A percentile compares a stretch with the other conserved stretches of the same genome.
phyloP scores from a whole-genome alignment of 352 stramenopile genomes.

The Pythium dissimile region DNA sequence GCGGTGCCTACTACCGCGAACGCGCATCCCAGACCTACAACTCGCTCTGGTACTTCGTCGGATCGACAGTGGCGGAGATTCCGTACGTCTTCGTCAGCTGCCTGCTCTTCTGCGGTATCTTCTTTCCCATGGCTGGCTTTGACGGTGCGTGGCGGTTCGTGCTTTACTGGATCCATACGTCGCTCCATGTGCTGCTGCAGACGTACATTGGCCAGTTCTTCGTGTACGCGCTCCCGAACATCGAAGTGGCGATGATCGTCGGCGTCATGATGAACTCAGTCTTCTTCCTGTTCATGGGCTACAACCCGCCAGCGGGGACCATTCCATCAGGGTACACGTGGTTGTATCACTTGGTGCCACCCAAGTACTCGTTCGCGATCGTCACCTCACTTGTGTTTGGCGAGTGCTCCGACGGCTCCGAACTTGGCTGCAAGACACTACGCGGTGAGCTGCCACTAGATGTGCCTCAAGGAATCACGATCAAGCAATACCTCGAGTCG shows the following conservation, averaged over 20 bases:
- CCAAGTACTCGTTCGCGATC: conserved; percentile 21
- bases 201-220: conserved; percentile 72
- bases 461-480: conserved; percentile 6
- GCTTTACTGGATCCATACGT: conserved; percentile 59
- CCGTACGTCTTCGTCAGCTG: conserved; percentile 26
- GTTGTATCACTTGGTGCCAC: conserved; percentile 8
- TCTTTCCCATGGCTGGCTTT: conserved; percentile 29
- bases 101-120: conserved; percentile 28
- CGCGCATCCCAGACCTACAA: conserved; percentile 70
- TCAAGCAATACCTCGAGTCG: conserved; percentile 26
- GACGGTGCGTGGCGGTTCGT: conserved; percentile 25
- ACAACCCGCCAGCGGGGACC: conserved; percentile 19
- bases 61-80: conserved; percentile 62
- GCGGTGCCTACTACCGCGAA: conserved; percentile 60
- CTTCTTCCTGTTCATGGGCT: conserved; percentile 40
- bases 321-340: conserved; percentile 20
- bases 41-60: conserved; percentile 44
- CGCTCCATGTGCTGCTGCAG: conserved; percentile 41
- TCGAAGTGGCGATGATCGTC: conserved; percentile 27
- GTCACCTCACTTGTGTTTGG: conserved; percentile 17
- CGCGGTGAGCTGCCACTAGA: conserved; percentile 1
- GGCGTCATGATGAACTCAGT: conserved; percentile 32
- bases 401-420: conserved; percentile 12
- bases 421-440: conserved; percentile 23
- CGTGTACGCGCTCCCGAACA: conserved; percentile 29